These are phyloP conservation scores for Rhodotorula diobovata DNA, from an alignment of 768 basidiomycete species.

Conservation along the genomic window DNA sequence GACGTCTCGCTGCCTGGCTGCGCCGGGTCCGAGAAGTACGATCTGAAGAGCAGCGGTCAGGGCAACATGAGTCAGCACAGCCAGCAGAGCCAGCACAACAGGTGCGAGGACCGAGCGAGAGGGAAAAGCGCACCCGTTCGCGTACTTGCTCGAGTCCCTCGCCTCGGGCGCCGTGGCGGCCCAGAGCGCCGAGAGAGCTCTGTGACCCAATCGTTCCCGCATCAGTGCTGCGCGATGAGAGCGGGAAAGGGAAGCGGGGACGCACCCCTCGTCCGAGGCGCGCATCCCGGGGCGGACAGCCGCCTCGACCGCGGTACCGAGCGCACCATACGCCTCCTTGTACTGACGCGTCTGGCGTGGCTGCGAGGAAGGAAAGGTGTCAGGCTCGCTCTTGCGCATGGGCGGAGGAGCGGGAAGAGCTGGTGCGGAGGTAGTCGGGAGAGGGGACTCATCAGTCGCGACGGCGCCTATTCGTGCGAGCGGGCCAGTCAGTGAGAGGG, in stretches of 20 bases:
- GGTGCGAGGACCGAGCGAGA: no score
- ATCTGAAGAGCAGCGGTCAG: background rate
- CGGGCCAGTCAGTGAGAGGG: background rate
- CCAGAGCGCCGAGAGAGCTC: constrained; percentile 21
- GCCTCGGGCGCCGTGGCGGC: constrained; percentile 7
- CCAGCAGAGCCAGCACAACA: no score
- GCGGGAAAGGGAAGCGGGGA: background rate
- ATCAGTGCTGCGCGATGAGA: background rate
- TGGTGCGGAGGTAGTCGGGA: no score
- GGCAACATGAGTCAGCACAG: no score
- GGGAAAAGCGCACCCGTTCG: background rate
- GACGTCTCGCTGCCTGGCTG: constrained; percentile 4
- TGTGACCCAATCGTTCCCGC: no score
- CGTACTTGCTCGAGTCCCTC: constrained; percentile 10
- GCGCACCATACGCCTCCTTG: constrained; percentile 26
- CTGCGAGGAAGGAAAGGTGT: background rate
- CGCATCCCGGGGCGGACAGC: constrained; percentile 6
- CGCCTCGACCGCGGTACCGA: constrained; percentile 10
- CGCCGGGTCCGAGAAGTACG: constrained; percentile 23
- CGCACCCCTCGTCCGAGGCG: constrained; percentile 20
- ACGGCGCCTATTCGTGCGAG: background rate
- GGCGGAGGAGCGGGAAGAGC: no score
- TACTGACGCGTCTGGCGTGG: constrained; percentile 26
- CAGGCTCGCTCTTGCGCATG: background rate
- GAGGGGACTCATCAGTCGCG: background rate